Base-by-base conservation (phyloP, 768 basidiomycete genomes). In the Auriscalpium microsporum region DNA sequence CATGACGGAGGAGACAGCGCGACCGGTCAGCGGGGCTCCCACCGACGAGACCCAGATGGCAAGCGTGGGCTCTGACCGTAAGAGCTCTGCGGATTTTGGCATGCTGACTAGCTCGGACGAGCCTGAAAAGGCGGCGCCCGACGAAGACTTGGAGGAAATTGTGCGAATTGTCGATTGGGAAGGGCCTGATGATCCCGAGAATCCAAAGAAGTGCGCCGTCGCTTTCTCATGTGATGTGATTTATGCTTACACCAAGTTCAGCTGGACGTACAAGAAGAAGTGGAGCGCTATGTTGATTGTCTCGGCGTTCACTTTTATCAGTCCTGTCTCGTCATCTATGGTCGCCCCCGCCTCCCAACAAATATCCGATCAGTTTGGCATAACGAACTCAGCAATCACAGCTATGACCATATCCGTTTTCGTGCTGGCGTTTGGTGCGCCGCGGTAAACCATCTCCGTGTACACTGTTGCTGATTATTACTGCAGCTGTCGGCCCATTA, bases 251-350 rank as follows among this genome's bases (percentile, higher is more conserved):
- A 7, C 16, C 19, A 14, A 48, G 17, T n/a, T 8, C 17, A 59
- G 58, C 55, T 59, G 58, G 58, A 50, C 3, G 17, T 53, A 47
- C 28, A 21, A 13, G 44, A 19, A 56, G 52, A 59, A 59, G 36
- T 59, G 58, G 58, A 33, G 73, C 0, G 79, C 79, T 0, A 84
- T 80, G 0, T 57, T 77, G 14, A 73, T 84, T 19, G 78, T 85
- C 0, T 84, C 84, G 0, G 70, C 73, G 0, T 87, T 84, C 63
- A 83, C 84, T 0, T 83, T 86, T 62, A 83, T 86, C 21, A 73
- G 71, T 2, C 82, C 86, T 0, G 72, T 89, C 0, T 81, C 86
- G 0, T 90, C 88, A 4, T 79, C 86, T 4, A 87, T 87, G 81
- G 71, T 88, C 1, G 83, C 88, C 0, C 87, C 87, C 0, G 87